Conservation (phyloP, 140 eudicot genomes). For the Oenanthe javanica region DNA sequence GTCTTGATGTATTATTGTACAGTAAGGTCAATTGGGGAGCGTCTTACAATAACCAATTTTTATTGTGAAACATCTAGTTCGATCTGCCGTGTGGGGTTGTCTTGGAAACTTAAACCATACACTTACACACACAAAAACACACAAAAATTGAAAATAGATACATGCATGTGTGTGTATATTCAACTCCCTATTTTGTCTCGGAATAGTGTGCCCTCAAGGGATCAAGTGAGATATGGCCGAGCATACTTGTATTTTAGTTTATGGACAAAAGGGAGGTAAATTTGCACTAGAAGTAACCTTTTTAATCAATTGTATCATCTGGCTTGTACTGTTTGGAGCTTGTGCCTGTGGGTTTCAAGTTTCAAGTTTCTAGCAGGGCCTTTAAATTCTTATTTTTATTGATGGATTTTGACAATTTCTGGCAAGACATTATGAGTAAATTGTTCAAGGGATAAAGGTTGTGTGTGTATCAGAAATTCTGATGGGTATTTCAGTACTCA, state of each 20-base stretch:
- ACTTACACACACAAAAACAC: neutral
- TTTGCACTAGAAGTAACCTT: neutral
- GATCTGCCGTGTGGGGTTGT: neutral
- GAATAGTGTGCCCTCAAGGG: neutral
- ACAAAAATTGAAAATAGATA: neutral
- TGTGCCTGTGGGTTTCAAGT: neutral
- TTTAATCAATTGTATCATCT: neutral
- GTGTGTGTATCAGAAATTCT: neutral
- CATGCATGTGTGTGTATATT: neutral
- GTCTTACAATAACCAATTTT: neutral
- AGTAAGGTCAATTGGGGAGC: slow-evolving; percentile 29
- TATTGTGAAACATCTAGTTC: slow-evolving; percentile 1
- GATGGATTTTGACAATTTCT: neutral
- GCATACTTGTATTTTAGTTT: neutral
- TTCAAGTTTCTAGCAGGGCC: neutral
- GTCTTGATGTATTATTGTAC: slow-evolving; percentile 24
- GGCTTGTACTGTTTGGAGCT: neutral
- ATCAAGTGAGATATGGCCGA: slow-evolving; percentile 5
- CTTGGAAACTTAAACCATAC: neutral
- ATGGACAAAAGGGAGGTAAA: neutral
- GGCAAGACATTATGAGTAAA: neutral
- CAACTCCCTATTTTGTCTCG: neutral
- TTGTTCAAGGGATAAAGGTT: neutral
- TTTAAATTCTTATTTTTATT: neutral
- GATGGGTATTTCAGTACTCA: neutral